Evolutionary conservation across 2,329 filamentous ascomycete genomes (phyloP).

Genomic region (Hirsutella rhossiliensis): DNA sequence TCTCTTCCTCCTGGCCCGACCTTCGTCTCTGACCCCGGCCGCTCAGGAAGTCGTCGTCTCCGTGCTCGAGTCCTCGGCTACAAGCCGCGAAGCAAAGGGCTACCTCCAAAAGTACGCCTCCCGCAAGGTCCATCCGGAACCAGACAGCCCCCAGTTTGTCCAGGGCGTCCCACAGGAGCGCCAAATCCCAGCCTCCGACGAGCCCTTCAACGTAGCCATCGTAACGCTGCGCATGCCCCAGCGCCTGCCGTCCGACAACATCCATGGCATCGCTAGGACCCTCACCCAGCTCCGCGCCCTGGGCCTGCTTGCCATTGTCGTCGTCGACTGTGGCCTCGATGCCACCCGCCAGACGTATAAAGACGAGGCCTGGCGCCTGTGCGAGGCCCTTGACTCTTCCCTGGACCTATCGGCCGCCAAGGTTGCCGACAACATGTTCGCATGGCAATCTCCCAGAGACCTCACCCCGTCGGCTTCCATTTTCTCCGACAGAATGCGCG

Average conservation of each 20-base stretch:
- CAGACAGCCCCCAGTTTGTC: conserved; percentile 19
- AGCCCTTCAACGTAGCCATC: conserved; percentile 53
- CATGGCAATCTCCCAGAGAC: conserved; percentile 1
- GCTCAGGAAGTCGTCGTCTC: conserved; percentile 75
- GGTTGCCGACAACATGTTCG: conserved; percentile 41
- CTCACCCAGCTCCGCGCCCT: conserved; percentile 72
- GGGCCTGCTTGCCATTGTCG: conserved; percentile 70
- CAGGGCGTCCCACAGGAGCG: conserved; percentile 15
- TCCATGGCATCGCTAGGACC: conserved; percentile 71
- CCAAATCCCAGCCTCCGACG: conserved; percentile 5
- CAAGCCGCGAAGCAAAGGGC: conserved; percentile 82
- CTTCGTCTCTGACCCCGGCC: neutral
- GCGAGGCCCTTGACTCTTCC: conserved; percentile 57
- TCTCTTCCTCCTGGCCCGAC: too few species aligned
- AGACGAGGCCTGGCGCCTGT: conserved; percentile 60
- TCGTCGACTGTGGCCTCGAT: conserved; percentile 57
- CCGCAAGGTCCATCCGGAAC: conserved; percentile 12
- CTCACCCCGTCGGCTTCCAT: conserved; percentile 6
- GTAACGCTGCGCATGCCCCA: conserved; percentile 74
- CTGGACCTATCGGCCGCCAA: conserved; percentile 57
- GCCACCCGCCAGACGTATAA: conserved; percentile 29
- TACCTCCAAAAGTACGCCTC: conserved; percentile 75
- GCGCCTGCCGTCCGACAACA: conserved; percentile 51
- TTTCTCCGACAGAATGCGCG: conserved; percentile 12
- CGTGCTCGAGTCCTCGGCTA: conserved; percentile 77